Percentiles rank a stretch among this genome's conserved stretches.
These are phyloP conservation scores for Ophiostoma sp. DNA, from an alignment of 2,329 filamentous ascomycete genomes.

Conservation along the genomic window DNA sequence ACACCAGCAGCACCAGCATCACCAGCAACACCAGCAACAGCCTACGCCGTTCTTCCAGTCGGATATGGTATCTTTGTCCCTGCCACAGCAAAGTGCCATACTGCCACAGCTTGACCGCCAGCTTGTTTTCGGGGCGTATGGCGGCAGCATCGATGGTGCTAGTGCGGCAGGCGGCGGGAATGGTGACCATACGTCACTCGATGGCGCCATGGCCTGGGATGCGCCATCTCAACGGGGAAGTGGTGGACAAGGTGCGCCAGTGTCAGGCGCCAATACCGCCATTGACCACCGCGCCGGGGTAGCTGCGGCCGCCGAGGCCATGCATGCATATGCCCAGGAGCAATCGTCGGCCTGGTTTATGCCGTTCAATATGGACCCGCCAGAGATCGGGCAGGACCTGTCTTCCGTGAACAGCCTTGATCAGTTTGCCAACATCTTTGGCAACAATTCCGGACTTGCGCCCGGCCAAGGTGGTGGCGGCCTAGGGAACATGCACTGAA, in stretches of 20 bases:
- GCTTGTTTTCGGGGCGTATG: conserved; percentile 69
- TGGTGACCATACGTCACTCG: conserved; percentile 40
- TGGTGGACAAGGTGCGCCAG: not conserved
- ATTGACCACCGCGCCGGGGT: conserved; percentile 11
- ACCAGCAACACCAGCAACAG: conserved; percentile 24
- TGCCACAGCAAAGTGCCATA: conserved; percentile 47
- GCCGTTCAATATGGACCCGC: conserved; percentile 84
- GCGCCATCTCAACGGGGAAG: conserved; percentile 25
- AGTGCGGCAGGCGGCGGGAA: conserved; percentile 33
- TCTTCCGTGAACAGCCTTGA: conserved; percentile 42
- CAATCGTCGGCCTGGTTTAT: conserved; percentile 76
- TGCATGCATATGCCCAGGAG: conserved; percentile 38
- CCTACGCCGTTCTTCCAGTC: conserved; percentile 41
- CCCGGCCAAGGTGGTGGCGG: not conserved
- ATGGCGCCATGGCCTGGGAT: conserved; percentile 39
- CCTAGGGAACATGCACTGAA: not conserved
- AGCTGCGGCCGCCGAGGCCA: conserved; percentile 22
- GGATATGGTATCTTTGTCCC: conserved; percentile 49
- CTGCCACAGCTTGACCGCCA: conserved; percentile 69
- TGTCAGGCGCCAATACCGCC: conserved; percentile 9
- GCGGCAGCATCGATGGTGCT: conserved; percentile 43
- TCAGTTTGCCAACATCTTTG: conserved; percentile 47
- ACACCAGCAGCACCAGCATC: conserved; percentile 4
- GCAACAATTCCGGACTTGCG: conserved; percentile 26
- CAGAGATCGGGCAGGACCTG: conserved; percentile 51